Conservation (phyloP, 2,329 filamentous ascomycete species). For the Clarireedia hainanense region DNA sequence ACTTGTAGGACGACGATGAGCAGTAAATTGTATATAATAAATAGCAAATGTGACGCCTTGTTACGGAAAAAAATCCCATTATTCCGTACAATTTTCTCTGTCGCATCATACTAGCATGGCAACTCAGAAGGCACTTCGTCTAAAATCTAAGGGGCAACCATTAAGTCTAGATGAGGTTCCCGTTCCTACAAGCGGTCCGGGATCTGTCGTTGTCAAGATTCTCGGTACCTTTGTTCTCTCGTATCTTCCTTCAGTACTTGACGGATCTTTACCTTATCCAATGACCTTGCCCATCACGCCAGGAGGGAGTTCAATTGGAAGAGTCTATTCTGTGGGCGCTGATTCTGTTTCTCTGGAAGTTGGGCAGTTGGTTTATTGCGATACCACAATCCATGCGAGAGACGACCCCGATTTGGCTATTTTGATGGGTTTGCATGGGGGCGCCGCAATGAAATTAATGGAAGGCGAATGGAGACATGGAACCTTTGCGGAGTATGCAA, state of each 20-base stretch:
- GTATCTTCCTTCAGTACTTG: slow-evolving; percentile 32
- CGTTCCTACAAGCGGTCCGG: slow-evolving; percentile 27
- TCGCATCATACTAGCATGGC: not conserved
- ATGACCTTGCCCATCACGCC: slow-evolving; percentile 28
- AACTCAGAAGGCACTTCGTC: slow-evolving; percentile 2
- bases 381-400: slow-evolving; percentile 29
- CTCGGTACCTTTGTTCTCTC: slow-evolving; percentile 29
- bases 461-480: slow-evolving; percentile 29
- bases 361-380: slow-evolving; percentile 32
- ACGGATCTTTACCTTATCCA: slow-evolving; percentile 26
- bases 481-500: slow-evolving; percentile 30
- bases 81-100: not conserved
- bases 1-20: too few species aligned
- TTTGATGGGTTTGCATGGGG: slow-evolving; percentile 29
- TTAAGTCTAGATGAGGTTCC: slow-evolving; percentile 25
- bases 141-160: slow-evolving; percentile 5
- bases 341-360: slow-evolving; percentile 28
- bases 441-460: slow-evolving; percentile 25
- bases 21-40: too few species aligned
- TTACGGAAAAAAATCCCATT: not conserved
- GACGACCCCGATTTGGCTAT: slow-evolving; percentile 29
- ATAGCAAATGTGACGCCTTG: not conserved
- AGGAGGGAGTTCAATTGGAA: slow-evolving; percentile 28
- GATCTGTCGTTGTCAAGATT: slow-evolving; percentile 34
- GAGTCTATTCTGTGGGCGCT: slow-evolving; percentile 29